These are phyloP conservation scores for Musa troglodytarum DNA, from an alignment of 176 grass and related monocot species.

Conservation along the genomic window DNA sequence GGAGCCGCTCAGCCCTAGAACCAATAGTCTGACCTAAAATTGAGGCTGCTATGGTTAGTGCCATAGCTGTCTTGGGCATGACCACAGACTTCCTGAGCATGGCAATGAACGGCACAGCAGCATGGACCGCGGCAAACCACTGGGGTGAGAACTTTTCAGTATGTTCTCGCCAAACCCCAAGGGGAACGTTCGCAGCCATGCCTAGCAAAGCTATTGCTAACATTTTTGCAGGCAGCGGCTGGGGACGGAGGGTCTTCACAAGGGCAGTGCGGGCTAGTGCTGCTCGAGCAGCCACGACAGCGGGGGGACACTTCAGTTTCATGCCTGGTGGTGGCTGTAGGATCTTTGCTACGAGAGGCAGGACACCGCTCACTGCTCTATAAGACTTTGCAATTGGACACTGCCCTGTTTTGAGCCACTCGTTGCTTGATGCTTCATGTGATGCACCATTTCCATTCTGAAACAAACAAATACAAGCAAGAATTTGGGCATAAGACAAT, in stretches of 20 bases:
- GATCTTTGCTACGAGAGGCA: constrained; percentile 78
- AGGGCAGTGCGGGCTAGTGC: constrained; percentile 64
- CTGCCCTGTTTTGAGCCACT: constrained; percentile 91
- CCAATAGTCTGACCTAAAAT: constrained; percentile 94
- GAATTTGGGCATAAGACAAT: not conserved
- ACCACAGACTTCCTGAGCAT: constrained; percentile 88
- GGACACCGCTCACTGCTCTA: constrained; percentile 65
- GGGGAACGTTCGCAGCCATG: constrained; percentile 85
- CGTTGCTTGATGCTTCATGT: constrained; percentile 64
- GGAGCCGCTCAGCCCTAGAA: constrained; percentile 64
- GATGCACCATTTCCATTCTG: constrained; percentile 59
- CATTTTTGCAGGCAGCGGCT: constrained; percentile 77
- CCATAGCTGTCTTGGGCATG: constrained; percentile 92
- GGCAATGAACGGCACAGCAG: constrained; percentile 76
- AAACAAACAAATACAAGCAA: not conserved
- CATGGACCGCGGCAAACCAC: constrained; percentile 85
- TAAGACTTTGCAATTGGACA: constrained; percentile 88
- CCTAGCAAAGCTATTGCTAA: constrained; percentile 72
- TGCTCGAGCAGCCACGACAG: constrained; percentile 60
- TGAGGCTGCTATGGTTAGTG: constrained; percentile 79
- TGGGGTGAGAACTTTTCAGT: constrained; percentile 85
- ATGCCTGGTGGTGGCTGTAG: constrained; percentile 61
- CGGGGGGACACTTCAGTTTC: constrained; percentile 82
- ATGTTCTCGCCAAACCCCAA: constrained; percentile 91
- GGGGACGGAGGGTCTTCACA: constrained; percentile 79